phyloP scores from a whole-genome alignment of 495 filamentous ascomycete genomes.

The Neurospora sp. region DNA sequence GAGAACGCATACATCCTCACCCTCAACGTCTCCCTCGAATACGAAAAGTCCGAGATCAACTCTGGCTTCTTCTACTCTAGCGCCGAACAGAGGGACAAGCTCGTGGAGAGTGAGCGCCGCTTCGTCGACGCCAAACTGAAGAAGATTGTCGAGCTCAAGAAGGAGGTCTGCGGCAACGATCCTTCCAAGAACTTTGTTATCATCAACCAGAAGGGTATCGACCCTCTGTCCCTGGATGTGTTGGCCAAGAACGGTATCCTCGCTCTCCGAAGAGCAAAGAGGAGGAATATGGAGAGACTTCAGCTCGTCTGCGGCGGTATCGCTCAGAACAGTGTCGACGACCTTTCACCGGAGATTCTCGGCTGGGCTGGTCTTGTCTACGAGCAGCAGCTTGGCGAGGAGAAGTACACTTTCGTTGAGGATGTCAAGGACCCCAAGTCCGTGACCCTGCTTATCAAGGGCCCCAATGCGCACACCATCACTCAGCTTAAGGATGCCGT shows the following conservation, averaged over 20 bases:
- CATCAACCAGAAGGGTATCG: slow-evolving; percentile 99
- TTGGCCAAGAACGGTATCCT: slow-evolving; percentile 96
- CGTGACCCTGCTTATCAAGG: slow-evolving; percentile 97
- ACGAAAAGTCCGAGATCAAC: slow-evolving; percentile 99
- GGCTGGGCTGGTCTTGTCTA: slow-evolving; percentile 97
- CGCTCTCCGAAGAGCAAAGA: slow-evolving; percentile 86
- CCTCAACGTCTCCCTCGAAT: slow-evolving; percentile 93
- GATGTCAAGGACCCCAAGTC: slow-evolving; percentile 98
- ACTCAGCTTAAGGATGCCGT: slow-evolving; percentile 93
- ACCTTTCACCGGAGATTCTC: slow-evolving; percentile 76
- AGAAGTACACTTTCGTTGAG: slow-evolving; percentile 98
- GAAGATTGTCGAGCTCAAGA: slow-evolving; percentile 98
- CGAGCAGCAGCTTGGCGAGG: slow-evolving; percentile 94
- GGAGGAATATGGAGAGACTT: slow-evolving; percentile 96
- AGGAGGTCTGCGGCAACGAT: slow-evolving; percentile 91
- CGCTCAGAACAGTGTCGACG: slow-evolving; percentile 93
- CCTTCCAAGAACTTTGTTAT: slow-evolving; percentile 93
- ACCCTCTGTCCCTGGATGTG: slow-evolving; percentile 89
- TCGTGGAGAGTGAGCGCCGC: slow-evolving; percentile 91
- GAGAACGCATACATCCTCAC: slow-evolving; percentile 94
- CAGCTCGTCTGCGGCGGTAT: slow-evolving; percentile 87
- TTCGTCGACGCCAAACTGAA: slow-evolving; percentile 95
- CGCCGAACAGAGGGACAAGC: slow-evolving; percentile 90
- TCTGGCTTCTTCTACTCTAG: slow-evolving; percentile 98
- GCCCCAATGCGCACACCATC: slow-evolving; percentile 93